Evolutionary conservation across 495 filamentous ascomycete species (phyloP), one percentile per base, ranked within the genome.

Genomic region (Aeminium ludgeri): DNA sequence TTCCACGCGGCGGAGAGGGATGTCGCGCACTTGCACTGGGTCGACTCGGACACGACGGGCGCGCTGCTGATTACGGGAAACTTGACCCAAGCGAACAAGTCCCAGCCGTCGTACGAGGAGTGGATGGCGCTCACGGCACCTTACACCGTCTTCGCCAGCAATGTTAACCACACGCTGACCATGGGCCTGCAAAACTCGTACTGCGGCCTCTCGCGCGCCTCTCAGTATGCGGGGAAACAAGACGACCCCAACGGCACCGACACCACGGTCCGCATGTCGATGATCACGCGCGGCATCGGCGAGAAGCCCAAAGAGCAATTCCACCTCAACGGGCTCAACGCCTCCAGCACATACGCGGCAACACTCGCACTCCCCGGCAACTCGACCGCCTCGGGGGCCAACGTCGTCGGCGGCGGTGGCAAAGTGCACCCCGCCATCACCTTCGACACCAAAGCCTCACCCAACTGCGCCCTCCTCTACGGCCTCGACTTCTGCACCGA

Each of bases 401-500:
- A 68, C 17, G 58, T 68, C 20, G 59, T 76, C 15, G 71, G 72
- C 17, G 73, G 78, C 10, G 83, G 85, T 30, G 80, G 82, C 10
- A 67, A 67, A 25, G 70, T 96, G 20, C 94, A 74, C 62, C 58
- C 59, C 19, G 56, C 69, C 15, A 73, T 76, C 37, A 68, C 57
- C 6, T 84, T 93, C 55, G 68, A 58, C 0, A 97, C 89, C 4
- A 86, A 89, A 53, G 58, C 72, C 38, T 74, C 72, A 32, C 58
- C 64, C 34, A 92, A 87, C 56, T 99, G 89, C 59, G 76, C 76
- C 28, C 65, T 99, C 10, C 66, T 99, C 28, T 81, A 73, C 59
- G 74, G 87, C 53, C 73, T 99, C 13, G 58, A 67, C 2, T 86
- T 95, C 58, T 99, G 89, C 64, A 67, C 70, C 38, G 72, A 89